Percentiles rank a stretch among this genome's conserved stretches.
phyloP scores from a whole-genome alignment of 75 land plant species.

The Selaginella moellendorffii region DNA sequence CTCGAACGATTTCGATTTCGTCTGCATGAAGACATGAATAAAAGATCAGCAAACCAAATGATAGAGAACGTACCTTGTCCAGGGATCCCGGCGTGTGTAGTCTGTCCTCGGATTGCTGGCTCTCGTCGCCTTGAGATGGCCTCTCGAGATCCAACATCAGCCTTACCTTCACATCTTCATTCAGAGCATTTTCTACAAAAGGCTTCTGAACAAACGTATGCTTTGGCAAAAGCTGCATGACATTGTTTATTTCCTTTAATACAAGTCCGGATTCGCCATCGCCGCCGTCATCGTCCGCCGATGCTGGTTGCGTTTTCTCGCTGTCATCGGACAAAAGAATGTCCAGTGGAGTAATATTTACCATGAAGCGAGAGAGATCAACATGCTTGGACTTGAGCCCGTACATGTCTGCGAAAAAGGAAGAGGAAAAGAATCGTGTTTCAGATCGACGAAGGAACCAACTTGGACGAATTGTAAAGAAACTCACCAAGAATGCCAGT shows the following conservation, averaged over 20 bases:
- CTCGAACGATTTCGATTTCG: neutral
- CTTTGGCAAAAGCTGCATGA: neutral
- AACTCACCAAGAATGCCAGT: neutral
- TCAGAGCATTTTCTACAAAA: neutral
- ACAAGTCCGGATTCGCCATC: neutral
- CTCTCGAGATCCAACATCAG: neutral
- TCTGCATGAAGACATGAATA: neutral
- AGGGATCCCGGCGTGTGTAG: neutral
- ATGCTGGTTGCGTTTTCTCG: neutral
- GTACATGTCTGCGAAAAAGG: neutral
- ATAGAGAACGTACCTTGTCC: neutral
- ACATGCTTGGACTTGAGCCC: neutral
- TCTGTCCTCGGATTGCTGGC: neutral
- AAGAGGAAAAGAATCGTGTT: too few relatives aligned
- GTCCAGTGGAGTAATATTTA: neutral
- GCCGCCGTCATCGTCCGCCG: neutral
- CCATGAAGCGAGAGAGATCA: neutral
- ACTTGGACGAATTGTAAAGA: too few relatives aligned
- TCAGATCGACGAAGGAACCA: too few relatives aligned
- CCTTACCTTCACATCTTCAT: neutral
- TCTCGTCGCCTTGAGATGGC: neutral
- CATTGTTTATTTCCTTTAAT: neutral
- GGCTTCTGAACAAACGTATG: neutral
- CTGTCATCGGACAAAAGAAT: neutral
- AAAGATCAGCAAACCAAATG: neutral